These are phyloP conservation scores for Austroboletus niveus DNA, from an alignment of 1,284 basidiomycete species.

Conservation along the genomic window DNA sequence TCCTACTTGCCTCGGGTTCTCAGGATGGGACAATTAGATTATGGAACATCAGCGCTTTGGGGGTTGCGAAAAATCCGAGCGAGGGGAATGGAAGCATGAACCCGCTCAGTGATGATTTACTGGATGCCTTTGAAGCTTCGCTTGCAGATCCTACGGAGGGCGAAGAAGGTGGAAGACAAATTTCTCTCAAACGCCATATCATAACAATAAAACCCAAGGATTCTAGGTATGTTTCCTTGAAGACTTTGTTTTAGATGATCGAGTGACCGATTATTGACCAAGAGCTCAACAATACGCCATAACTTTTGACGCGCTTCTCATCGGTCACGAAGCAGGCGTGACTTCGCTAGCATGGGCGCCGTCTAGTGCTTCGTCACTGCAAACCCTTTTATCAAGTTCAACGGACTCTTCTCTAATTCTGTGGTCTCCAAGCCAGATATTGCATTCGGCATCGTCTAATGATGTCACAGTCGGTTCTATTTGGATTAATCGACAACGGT, in stretches of 20 bases:
- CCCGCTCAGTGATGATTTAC: constrained; percentile 61
- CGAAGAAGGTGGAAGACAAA: constrained; percentile 74
- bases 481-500: constrained; percentile 87
- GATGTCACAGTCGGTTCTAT: constrained; percentile 52
- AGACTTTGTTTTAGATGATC: not conserved
- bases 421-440: constrained; percentile 75
- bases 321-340: constrained; percentile 92
- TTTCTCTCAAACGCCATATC: constrained; percentile 82
- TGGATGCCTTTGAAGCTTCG: constrained; percentile 86
- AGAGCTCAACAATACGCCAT: constrained; percentile 69
- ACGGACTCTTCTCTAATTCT: constrained; percentile 91
- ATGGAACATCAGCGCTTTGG: constrained; percentile 70
- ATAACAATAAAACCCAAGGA: constrained; percentile 57
- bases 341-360: constrained; percentile 84
- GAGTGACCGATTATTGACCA: constrained; percentile 5
- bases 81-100: constrained; percentile 19
- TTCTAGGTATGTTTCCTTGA: constrained; percentile 29
- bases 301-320: constrained; percentile 86
- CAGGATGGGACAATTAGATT: constrained; percentile 90
- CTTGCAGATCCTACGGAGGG: constrained; percentile 62
- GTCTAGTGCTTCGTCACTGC: constrained; percentile 19
- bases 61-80: constrained; percentile 11
- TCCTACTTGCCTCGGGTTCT: constrained; percentile 83
- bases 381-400: constrained; percentile 81
- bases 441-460: constrained; percentile 34